Base-by-base conservation (phyloP, 495 filamentous ascomycete species). In the Neurospora sp. region DNA sequence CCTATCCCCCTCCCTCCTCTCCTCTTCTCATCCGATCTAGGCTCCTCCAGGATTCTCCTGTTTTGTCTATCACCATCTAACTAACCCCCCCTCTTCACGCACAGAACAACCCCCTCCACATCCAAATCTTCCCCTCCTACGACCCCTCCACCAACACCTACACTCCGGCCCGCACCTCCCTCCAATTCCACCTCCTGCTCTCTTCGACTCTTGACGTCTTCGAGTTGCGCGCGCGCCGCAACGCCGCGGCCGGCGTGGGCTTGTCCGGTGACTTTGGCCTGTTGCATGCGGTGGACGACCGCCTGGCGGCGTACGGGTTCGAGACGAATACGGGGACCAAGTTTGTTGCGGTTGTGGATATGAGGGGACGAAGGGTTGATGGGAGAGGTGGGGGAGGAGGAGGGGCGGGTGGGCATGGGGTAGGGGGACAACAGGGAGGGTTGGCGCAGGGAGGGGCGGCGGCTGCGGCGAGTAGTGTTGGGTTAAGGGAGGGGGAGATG, bases 31-130 rank as follows among this genome's bases (percentile, higher is more conserved):
- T 35, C 45, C 10, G 31, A 35, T 35, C 31, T 35, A 35, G 31
- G 31, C 31, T 31, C 8, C 44, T 35, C 27, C n/a, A 37, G 17
- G 9, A 20, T 20, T 45, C 17, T 35, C 20, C n/a, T 0, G 35
- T 42, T 70, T 53, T 70, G 61, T 42, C 45, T 17, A 45, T 3
- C 12, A 35, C 7, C 65, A 39, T 3, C 20, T 42, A 20, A 59
- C 69, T 45, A 61, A 71, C 68, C 76, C 77, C 75, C 74, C 39
- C 68, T 31, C 48, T 22, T 31, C 5, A 37, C 12, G 20, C 6
- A 59, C 78, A 99, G 96, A 96, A 98, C 83, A 97, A 97, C 80
- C 96, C 95, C 68, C 91, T 99, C 79, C 95, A 97, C 82, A 91
- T 96, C 72, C 88, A 92, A 65, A 87, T 97, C 79, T 98, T 98